Conservation (phyloP, 495 filamentous ascomycete genomes). For the Tetracladium setigerum region DNA sequence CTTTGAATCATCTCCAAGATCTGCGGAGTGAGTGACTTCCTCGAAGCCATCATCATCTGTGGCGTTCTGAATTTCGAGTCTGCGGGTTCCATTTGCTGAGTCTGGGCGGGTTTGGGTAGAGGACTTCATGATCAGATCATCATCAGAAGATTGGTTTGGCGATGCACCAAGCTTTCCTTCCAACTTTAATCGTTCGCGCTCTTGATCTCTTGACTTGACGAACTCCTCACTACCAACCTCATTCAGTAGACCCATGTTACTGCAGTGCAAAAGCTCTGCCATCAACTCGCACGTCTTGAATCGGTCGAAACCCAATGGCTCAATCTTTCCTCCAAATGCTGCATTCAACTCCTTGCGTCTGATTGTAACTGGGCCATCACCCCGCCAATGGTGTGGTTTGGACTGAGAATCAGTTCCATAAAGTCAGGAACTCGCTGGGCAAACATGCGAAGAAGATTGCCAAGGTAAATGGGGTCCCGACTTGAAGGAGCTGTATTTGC, state of each 20-base stretch:
- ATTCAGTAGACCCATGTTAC: constrained; percentile 97
- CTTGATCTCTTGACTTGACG: constrained; percentile 70
- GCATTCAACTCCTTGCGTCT: constrained; percentile 62
- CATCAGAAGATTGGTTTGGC: constrained; percentile 32
- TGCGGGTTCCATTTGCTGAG: constrained; percentile 37
- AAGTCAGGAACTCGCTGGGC: constrained; percentile 91
- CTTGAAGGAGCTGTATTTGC: constrained; percentile 70
- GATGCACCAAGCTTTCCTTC: constrained; percentile 48
- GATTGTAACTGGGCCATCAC: constrained; percentile 49
- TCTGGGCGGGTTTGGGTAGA: constrained; percentile 31
- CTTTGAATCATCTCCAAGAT: constrained; percentile 55
- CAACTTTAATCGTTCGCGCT: constrained; percentile 67
- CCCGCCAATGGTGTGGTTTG: constrained; percentile 53
- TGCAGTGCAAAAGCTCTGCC: constrained; percentile 96
- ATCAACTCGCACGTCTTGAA: constrained; percentile 99
- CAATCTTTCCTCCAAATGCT: constrained; percentile 84
- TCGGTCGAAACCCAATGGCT: constrained; percentile 92
- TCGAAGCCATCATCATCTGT: constrained; percentile 94
- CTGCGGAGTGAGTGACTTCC: constrained; percentile 68
- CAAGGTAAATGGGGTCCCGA: constrained; percentile 94
- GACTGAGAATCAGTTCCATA: constrained; percentile 75
- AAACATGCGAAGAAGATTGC: constrained; percentile 84
- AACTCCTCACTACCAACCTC: constrained; percentile 86
- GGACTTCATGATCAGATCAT: constrained; percentile 30
- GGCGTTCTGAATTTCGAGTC: constrained; percentile 64